Conservation (phyloP, 148 eudicot species). For the Nyssa sinensis region DNA sequence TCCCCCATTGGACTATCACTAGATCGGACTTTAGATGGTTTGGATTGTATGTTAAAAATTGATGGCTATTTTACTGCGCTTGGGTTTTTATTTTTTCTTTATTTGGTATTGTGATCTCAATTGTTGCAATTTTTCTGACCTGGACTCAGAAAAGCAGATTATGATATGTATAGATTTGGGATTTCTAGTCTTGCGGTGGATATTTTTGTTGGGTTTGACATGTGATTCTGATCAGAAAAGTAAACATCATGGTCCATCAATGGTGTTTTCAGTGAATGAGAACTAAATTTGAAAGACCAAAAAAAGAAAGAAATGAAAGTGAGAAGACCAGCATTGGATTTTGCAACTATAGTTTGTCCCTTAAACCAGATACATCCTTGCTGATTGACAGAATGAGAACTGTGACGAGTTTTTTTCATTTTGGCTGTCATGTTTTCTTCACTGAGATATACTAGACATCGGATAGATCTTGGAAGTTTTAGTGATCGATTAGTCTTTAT, state of each 20-base stretch:
- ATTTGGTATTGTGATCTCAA: not conserved
- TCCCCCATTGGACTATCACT: no score
- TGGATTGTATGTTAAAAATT: not conserved
- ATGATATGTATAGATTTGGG: not conserved
- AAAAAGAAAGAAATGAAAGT: no score
- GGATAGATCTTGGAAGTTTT: not conserved
- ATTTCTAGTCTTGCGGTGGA: not conserved
- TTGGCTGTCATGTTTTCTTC: not conserved
- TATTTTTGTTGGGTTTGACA: no score
- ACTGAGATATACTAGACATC: not conserved
- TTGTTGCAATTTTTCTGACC: not conserved
- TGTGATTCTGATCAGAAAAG: no score
- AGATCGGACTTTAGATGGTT: conserved; percentile 5
- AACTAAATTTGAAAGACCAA: no score
- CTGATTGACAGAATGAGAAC: conserved; percentile 7
- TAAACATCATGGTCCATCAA: no score
- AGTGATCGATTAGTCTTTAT: not conserved
- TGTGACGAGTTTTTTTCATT: not conserved
- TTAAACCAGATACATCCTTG: not conserved
- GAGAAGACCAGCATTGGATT: no score
- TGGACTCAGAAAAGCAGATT: no score
- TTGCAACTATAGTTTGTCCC: not conserved
- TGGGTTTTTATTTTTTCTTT: not conserved
- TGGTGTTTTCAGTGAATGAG: no score
- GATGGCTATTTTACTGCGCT: not conserved